These are phyloP conservation scores for Kingdonia uniflora DNA, from an alignment of 164 flowering plant species.

Conservation along the genomic window DNA sequence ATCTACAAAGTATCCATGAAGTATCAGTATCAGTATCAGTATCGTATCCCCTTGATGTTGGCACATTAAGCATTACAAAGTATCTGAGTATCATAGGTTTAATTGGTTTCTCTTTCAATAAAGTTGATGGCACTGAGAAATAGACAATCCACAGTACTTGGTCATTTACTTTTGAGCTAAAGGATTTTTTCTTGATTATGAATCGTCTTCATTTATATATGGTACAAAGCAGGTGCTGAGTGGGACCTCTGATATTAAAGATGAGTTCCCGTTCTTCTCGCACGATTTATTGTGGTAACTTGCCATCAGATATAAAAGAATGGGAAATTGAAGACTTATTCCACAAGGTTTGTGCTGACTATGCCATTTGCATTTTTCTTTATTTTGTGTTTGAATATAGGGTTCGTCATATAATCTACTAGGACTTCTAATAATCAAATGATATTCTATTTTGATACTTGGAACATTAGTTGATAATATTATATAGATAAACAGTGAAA, in stretches of 20 bases:
- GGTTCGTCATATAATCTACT: neutral
- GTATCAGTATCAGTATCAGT: too few species aligned
- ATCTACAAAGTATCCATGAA: too few species aligned
- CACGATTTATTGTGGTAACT: conserved; percentile 87
- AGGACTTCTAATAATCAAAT: neutral
- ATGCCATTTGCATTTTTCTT: neutral
- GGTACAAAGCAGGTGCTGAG: neutral
- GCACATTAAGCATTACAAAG: too few species aligned
- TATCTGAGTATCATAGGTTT: conserved; percentile 7
- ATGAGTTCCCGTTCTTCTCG: conserved; percentile 93
- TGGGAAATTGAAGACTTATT: conserved; percentile 85
- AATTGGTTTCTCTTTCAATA: conserved; percentile 19
- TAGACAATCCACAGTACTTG: neutral
- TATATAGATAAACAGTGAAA: neutral
- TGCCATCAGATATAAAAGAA: conserved; percentile 81
- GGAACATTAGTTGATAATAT: too few species aligned
- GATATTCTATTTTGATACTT: neutral
- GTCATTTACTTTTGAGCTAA: neutral
- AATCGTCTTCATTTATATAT: too few species aligned
- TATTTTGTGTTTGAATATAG: neutral
- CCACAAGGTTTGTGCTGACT: conserved; percentile 58
- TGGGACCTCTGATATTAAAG: conserved; percentile 5
- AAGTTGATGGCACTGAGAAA: conserved; percentile 14
- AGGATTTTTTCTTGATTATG: neutral
- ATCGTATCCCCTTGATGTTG: too few species aligned